Conservation (phyloP, 2,329 filamentous ascomycete genomes). For the Exophiala calicioides region DNA sequence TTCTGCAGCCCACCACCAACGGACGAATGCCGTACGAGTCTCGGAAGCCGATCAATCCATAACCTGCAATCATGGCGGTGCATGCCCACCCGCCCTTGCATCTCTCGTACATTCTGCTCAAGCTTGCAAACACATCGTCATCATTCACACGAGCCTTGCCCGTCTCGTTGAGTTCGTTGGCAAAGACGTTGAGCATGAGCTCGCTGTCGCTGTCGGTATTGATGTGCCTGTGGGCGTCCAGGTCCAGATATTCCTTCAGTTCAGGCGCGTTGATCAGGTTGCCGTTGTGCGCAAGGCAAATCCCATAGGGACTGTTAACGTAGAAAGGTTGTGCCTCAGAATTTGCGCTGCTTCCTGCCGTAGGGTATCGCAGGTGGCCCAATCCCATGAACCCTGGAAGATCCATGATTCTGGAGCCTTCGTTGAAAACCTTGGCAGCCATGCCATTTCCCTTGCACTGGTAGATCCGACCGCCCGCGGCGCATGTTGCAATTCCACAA, state of each 20-base stretch:
- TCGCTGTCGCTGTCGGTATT: constrained; percentile 90
- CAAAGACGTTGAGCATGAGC: constrained; percentile 85
- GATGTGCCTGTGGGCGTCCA: constrained; percentile 79
- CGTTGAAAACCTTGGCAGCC: constrained; percentile 79
- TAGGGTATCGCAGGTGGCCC: constrained; percentile 85
- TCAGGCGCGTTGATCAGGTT: constrained; percentile 80
- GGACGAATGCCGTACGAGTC: constrained; percentile 82
- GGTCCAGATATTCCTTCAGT: constrained; percentile 70
- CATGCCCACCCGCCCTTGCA: constrained; percentile 78
- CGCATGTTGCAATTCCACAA: constrained; percentile 76
- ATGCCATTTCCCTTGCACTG: constrained; percentile 91
- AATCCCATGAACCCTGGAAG: constrained; percentile 85
- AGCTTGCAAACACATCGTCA: constrained; percentile 72
- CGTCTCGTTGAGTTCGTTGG: constrained; percentile 75
- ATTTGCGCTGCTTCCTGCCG: constrained; percentile 78
- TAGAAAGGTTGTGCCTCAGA: constrained; percentile 92
- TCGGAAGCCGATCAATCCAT: constrained; percentile 76
- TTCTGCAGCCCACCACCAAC: constrained; percentile 73
- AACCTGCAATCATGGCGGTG: constrained; percentile 79
- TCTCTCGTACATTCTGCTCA: constrained; percentile 70
- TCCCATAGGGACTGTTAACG: constrained; percentile 82
- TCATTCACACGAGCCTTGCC: constrained; percentile 78
- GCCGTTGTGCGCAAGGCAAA: constrained; percentile 81
- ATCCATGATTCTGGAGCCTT: constrained; percentile 71
- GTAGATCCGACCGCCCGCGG: constrained; percentile 74